Percentiles rank a stretch among this genome's conserved stretches.
Evolutionary conservation across 192 early-diverging fungal species (phyloP).

Genomic region (Dimargaris verticillata): DNA sequence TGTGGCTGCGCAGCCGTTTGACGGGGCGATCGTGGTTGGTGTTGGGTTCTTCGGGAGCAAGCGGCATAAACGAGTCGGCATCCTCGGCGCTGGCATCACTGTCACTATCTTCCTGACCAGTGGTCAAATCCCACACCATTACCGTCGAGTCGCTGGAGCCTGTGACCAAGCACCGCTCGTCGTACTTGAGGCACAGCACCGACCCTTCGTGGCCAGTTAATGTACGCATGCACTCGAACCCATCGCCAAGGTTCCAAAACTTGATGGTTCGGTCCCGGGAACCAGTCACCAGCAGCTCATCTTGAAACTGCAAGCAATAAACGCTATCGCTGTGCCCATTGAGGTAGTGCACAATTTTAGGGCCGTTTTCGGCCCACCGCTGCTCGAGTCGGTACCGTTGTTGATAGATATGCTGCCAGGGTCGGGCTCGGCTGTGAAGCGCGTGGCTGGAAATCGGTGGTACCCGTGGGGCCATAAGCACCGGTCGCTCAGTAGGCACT

Average conservation of each 20-base stretch:
- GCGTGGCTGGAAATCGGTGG: background rate
- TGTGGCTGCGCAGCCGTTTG: constrained; percentile 50
- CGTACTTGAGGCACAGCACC: constrained; percentile 71
- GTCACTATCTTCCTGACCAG: background rate
- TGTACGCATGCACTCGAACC: constrained; percentile 34
- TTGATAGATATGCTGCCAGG: constrained; percentile 11
- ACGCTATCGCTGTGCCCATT: constrained; percentile 72
- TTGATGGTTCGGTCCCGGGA: constrained; percentile 59
- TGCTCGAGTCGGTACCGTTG: constrained; percentile 14
- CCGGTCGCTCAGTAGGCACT: background rate
- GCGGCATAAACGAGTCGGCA: too few relatives aligned
- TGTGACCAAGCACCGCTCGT: constrained; percentile 49
- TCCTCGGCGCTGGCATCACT: constrained; percentile 19
- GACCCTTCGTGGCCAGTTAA: constrained; percentile 48
- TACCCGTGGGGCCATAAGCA: background rate
- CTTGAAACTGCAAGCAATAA: constrained; percentile 79
- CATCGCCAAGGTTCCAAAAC: constrained; percentile 57
- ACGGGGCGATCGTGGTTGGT: constrained; percentile 7
- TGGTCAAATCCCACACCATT: constrained; percentile 65
- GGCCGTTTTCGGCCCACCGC: constrained; percentile 34
- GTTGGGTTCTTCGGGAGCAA: too few relatives aligned
- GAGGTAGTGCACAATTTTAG: constrained; percentile 32
- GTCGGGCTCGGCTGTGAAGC: background rate
- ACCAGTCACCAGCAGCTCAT: constrained; percentile 54
- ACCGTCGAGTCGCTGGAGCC: constrained; percentile 79